These are phyloP conservation scores for Russula olivacea DNA, from an alignment of 768 basidiomycete species.

Conservation along the genomic window DNA sequence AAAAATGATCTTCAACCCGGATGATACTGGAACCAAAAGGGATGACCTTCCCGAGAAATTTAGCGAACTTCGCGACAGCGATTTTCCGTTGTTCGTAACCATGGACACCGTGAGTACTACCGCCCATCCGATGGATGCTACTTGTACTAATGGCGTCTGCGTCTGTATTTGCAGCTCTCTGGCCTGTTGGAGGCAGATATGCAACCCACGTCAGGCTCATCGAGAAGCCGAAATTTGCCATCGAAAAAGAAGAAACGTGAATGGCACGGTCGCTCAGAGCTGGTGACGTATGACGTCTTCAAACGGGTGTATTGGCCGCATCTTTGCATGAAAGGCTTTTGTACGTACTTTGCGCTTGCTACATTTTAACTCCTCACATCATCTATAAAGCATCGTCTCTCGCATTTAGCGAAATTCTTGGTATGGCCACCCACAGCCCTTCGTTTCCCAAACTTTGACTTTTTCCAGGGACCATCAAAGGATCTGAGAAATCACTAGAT, in stretches of 20 bases:
- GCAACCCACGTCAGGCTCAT: neutral
- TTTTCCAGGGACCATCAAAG: slow-evolving; percentile 51
- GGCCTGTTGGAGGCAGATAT: slow-evolving; percentile 46
- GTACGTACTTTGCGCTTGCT: slow-evolving; percentile 31
- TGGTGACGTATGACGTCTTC: slow-evolving; percentile 46
- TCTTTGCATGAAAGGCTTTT: slow-evolving; percentile 49
- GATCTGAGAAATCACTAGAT: slow-evolving; percentile 49
- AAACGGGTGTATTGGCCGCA: slow-evolving; percentile 52
- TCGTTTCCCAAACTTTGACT: neutral
- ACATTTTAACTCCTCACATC: neutral
- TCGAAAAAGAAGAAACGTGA: slow-evolving; percentile 5
- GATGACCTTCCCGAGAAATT: slow-evolving; percentile 46
- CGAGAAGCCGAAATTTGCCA: neutral
- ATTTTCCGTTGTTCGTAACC: slow-evolving; percentile 69
- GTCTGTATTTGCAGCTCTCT: slow-evolving; percentile 37
- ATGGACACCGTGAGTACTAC: slow-evolving; percentile 49
- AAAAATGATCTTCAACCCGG: slow-evolving; percentile 35
- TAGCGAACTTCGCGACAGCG: slow-evolving; percentile 50
- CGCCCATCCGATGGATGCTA: neutral
- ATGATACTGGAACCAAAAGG: slow-evolving; percentile 40
- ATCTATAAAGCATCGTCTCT: slow-evolving; percentile 47
- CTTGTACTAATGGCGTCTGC: neutral
- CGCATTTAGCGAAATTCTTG: slow-evolving; percentile 62
- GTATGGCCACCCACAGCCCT: slow-evolving; percentile 28
- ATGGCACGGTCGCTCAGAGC: neutral